A percentile compares a stretch with the other conserved stretches of the same genome.
phyloP scores from a whole-genome alignment of 345 rosid genomes.

The Citrus hindsii region DNA sequence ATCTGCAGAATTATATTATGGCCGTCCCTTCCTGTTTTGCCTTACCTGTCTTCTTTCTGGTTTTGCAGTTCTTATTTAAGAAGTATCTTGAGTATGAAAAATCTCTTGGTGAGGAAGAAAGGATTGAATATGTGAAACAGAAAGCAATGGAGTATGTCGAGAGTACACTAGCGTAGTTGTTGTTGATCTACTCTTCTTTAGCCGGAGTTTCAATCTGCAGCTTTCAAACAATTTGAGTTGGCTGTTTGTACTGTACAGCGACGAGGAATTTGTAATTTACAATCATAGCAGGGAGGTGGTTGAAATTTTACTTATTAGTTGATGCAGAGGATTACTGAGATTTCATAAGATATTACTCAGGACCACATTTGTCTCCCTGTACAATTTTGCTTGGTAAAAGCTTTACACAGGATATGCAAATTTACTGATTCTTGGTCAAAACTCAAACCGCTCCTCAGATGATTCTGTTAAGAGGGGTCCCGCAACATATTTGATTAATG shows the following conservation, averaged over 20 bases:
- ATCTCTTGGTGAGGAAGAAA: conserved; percentile 52
- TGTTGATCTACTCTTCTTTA: neutral
- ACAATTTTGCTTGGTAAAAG: neutral
- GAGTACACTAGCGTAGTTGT: conserved; percentile 34
- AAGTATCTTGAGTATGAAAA: conserved; percentile 81
- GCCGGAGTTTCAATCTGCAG: neutral
- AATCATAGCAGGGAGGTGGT: neutral
- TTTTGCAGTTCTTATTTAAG: conserved; percentile 81
- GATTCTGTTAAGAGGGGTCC: neutral
- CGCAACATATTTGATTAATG: neutral
- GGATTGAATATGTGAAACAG: conserved; percentile 62
- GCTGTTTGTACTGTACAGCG: neutral
- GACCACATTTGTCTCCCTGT: neutral
- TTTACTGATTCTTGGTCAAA: neutral
- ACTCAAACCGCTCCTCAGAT: neutral
- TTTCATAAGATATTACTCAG: neutral
- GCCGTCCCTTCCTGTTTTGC: neutral
- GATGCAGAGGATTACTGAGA: neutral
- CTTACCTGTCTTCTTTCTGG: neutral
- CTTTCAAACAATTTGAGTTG: neutral
- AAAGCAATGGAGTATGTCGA: conserved; percentile 87
- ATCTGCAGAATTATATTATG: neutral
- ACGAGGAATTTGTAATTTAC: neutral
- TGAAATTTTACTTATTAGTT: neutral
- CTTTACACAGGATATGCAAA: neutral